Evolutionary conservation across 2,329 filamentous ascomycete species (phyloP).

Genomic region (Pseudocercospora pini-densiflorae): DNA sequence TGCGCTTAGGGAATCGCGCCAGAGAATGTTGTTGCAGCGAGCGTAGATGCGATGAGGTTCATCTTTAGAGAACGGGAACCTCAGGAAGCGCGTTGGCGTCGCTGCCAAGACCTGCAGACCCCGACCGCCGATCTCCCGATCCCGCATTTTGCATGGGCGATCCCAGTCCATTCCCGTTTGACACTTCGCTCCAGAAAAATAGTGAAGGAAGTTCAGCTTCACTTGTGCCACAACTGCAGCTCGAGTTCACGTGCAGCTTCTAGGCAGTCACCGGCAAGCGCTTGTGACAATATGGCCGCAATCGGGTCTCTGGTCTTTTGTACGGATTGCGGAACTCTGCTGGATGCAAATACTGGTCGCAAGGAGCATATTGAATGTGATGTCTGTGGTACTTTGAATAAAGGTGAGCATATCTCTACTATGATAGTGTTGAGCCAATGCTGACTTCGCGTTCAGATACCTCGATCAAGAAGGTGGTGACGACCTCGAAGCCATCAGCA

Average conservation of each 20-base stretch:
- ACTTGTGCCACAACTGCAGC: slow-evolving; percentile 8
- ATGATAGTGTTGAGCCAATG: background rate
- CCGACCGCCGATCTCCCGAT: slow-evolving; percentile 3
- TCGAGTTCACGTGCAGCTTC: background rate
- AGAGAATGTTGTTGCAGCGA: background rate
- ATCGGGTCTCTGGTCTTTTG: slow-evolving; percentile 94
- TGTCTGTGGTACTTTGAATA: slow-evolving; percentile 82
- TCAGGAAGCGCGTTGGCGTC: background rate
- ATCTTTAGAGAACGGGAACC: background rate
- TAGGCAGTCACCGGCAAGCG: background rate
- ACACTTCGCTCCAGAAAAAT: slow-evolving; percentile 9
- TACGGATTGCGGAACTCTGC: slow-evolving; percentile 85
- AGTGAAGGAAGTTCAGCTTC: slow-evolving; percentile 14
- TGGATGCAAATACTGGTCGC: slow-evolving; percentile 78
- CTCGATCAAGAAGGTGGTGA: slow-evolving; percentile 75
- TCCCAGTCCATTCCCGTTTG: background rate
- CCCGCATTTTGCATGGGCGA: slow-evolving; percentile 1
- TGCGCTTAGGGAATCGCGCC: background rate
- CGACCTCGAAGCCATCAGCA: slow-evolving; percentile 82
- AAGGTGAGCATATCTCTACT: slow-evolving; percentile 59
- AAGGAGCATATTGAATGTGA: slow-evolving; percentile 81
- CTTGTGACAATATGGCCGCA: slow-evolving; percentile 68
- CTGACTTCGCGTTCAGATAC: slow-evolving; percentile 60
- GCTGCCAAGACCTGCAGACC: background rate
- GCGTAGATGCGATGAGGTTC: background rate